Conservation (phyloP, 768 basidiomycete species). For the Rhizopogon vulgaris region DNA sequence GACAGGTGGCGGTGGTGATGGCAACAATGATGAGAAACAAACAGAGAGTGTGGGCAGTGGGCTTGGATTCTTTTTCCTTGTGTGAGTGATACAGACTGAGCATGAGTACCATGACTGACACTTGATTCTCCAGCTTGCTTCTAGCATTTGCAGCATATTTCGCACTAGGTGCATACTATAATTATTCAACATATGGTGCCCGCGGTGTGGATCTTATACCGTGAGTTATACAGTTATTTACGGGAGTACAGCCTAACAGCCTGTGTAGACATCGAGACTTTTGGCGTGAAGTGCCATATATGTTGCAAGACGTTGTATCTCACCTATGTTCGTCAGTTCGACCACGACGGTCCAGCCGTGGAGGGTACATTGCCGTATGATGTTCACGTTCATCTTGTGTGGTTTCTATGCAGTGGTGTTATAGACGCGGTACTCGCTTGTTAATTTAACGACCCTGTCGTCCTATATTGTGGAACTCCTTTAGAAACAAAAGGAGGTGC, state of each 20-base stretch:
- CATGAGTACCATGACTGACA: background rate
- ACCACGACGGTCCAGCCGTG: conserved; percentile 57
- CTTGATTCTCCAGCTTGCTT: conserved; percentile 38
- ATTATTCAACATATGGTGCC: conserved; percentile 84
- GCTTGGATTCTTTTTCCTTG: conserved; percentile 83
- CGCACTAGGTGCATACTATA: conserved; percentile 76
- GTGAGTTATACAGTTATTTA: conserved; percentile 40
- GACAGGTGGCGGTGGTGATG: conserved; percentile 9
- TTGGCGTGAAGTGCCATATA: conserved; percentile 85
- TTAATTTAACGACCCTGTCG: background rate
- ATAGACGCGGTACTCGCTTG: background rate
- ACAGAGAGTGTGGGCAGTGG: conserved; percentile 56
- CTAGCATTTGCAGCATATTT: conserved; percentile 69
- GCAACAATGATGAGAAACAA: conserved; percentile 20
- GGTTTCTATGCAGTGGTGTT: background rate
- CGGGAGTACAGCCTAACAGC: conserved; percentile 6
- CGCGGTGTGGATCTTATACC: conserved; percentile 79
- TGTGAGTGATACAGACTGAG: conserved; percentile 43
- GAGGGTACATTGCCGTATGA: conserved; percentile 76
- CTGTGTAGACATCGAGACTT: conserved; percentile 73
- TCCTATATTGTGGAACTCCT: background rate
- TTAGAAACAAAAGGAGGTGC: background rate
- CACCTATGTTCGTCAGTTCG: conserved; percentile 73
- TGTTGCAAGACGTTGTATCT: conserved; percentile 70
- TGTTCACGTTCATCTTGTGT: background rate